A percentile compares a stretch with the other conserved stretches of the same genome.
phyloP scores from a whole-genome alignment of 192 early-diverging fungal species.

The Pilaira anomala region DNA sequence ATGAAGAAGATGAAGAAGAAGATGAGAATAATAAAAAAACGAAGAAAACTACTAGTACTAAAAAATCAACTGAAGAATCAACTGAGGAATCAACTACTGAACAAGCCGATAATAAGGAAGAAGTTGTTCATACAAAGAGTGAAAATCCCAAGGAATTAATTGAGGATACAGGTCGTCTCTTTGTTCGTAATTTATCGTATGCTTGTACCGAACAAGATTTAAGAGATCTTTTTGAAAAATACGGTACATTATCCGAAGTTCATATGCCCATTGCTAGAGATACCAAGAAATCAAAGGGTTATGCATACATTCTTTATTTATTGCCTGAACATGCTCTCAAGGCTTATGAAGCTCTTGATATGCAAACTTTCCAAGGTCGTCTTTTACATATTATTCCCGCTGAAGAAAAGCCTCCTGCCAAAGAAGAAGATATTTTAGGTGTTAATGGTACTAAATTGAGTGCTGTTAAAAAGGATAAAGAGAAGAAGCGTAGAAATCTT shows the following conservation, averaged over 20 bases:
- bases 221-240: conserved; percentile 74
- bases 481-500: conserved; percentile 71
- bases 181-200: conserved; percentile 92
- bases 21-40: conserved; percentile 24
- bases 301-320: conserved; percentile 85
- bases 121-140: conserved; percentile 16
- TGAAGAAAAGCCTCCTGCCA: conserved; percentile 74
- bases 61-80: background rate
- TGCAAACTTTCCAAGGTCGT: conserved; percentile 87
- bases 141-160: conserved; percentile 64
- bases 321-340: conserved; percentile 92
- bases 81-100: conserved; percentile 26
- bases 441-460: conserved; percentile 51
- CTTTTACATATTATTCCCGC: conserved; percentile 87
- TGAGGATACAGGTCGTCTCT: conserved; percentile 91
- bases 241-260: conserved; percentile 88
- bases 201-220: conserved; percentile 87
- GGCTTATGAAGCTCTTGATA: conserved; percentile 80
- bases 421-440: conserved; percentile 52
- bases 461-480: conserved; percentile 80
- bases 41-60: background rate
- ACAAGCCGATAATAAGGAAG: background rate
- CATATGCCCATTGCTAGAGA: conserved; percentile 93
- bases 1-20: conserved; percentile 9
- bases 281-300: conserved; percentile 92